Evolutionary conservation across 2,329 filamentous ascomycete genomes (phyloP).

Genomic region (Colletotrichum liriopes): DNA sequence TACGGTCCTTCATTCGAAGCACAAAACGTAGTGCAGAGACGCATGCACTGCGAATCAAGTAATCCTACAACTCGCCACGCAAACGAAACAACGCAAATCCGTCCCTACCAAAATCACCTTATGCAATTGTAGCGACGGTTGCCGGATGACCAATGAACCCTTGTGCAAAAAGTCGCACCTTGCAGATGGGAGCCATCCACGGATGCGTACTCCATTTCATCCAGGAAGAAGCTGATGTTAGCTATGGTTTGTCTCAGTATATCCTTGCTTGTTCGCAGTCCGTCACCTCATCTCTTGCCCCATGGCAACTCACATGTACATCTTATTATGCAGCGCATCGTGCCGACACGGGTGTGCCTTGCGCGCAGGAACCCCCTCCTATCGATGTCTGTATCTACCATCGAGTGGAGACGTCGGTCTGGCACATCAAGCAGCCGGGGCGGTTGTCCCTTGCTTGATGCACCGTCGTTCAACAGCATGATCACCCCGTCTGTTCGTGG

Average conservation of each 20-base stretch:
- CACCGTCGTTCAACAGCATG: background rate
- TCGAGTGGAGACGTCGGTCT: slow-evolving; percentile 31
- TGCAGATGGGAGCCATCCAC: background rate
- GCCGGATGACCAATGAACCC: slow-evolving; percentile 16
- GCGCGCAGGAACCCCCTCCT: background rate
- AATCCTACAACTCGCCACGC: background rate
- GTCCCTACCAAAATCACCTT: slow-evolving; percentile 2
- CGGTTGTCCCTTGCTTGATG: slow-evolving; percentile 2
- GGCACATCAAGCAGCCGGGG: slow-evolving; percentile 19
- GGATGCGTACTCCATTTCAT: background rate
- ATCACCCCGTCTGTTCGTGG: slow-evolving; percentile 1
- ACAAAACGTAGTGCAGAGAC: background rate
- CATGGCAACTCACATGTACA: slow-evolving; percentile 9
- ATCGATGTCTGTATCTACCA: slow-evolving; percentile 15
- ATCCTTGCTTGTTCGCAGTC: background rate
- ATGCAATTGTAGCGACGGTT: background rate
- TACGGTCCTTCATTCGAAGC: background rate
- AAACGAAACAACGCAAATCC: slow-evolving; percentile 34
- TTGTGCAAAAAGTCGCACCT: background rate
- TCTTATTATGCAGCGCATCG: slow-evolving; percentile 8
- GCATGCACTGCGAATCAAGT: background rate
- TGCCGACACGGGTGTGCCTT: background rate
- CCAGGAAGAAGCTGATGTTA: slow-evolving; percentile 4
- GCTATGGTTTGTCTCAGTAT: background rate
- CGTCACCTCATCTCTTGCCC: background rate